Conservation (phyloP, 164 flowering plant genomes). For the Cinnamomum micranthum region DNA sequence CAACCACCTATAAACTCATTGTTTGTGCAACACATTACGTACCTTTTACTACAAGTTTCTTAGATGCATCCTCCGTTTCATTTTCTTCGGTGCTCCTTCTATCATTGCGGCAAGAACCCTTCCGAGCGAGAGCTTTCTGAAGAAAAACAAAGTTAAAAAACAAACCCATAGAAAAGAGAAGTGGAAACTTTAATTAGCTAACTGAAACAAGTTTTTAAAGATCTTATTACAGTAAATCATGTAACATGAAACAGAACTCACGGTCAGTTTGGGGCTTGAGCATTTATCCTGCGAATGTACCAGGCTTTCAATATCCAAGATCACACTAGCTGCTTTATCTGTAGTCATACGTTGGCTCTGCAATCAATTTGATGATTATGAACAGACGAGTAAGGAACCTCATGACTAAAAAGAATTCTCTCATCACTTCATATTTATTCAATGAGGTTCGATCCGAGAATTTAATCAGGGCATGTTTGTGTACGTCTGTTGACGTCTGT, state of each 20-base stretch:
- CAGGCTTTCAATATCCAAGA: constrained; percentile 31
- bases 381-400: not conserved
- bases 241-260: constrained; percentile 1
- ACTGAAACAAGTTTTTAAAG: not conserved
- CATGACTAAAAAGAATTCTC: too few species aligned
- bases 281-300: constrained; percentile 20
- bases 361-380: constrained; percentile 1
- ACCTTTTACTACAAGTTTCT: constrained; percentile 26
- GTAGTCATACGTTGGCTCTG: constrained; percentile 16
- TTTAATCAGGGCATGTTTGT: too few species aligned
- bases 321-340: constrained; percentile 24
- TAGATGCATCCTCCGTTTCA: constrained; percentile 24
- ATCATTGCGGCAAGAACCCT: constrained; percentile 27
- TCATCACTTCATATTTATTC: too few species aligned
- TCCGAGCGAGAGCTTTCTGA: constrained; percentile 32
- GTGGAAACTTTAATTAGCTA: not conserved
- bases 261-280: constrained; percentile 32
- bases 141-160: not conserved
- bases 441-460: too few species aligned
- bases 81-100: constrained; percentile 25
- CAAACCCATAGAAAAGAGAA: not conserved
- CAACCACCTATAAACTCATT: too few species aligned
- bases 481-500: too few species aligned
- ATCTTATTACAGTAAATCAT: not conserved
- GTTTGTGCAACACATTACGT: not conserved